Evolutionary conservation across 805 yeast genomes (phyloP), one percentile per base, ranked within the genome.

Genomic region (Saccharomycopsis capsularis): DNA sequence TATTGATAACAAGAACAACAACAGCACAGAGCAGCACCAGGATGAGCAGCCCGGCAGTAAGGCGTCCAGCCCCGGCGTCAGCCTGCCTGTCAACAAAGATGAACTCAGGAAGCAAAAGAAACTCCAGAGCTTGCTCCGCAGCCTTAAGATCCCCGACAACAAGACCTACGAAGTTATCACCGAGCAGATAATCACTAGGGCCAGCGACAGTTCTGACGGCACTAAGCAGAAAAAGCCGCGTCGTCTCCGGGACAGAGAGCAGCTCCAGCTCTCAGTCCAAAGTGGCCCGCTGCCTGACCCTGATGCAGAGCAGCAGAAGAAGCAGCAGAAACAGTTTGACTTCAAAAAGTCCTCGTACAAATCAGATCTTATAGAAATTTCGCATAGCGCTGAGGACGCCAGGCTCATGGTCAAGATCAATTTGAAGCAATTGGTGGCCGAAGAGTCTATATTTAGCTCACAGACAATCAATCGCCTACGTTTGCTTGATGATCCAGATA

Each of bases 111-210:
- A 35, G 32, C 43, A 49, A 22, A 52, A 48, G 46, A 52, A 48
- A 32, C 42, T 48, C 3, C 32, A 46, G 25, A 48, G 42, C 25
- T 48, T 68, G 16, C 57, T 67, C 40, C 62, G 60, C 44, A 62
- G 57, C 1, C 59, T 69, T 32, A 58, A 60, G 42, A 69, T 69
- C 25, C 67, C 71, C 0, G 72, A 68, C 44, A 69, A 69, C 52
- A 65, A 66, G 48, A 59, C 62, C 16, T 68, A 68, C 51, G 65
- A 65, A 38, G 56, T 60, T 5, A 56, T 69, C 3, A 67, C 64
- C 24, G 63, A 64, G 42, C 63, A 64, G 44, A 64, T 65, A 49
- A 51, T 64, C 29, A 35, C 52, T n/a, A 60, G 57, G 18, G 55
- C 54, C 2, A 45, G 29, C 11, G 38, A 34, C 15, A 34, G 19